These are phyloP conservation scores for Piper longum DNA, from an alignment of 164 flowering plant genomes.

Conservation along the genomic window DNA sequence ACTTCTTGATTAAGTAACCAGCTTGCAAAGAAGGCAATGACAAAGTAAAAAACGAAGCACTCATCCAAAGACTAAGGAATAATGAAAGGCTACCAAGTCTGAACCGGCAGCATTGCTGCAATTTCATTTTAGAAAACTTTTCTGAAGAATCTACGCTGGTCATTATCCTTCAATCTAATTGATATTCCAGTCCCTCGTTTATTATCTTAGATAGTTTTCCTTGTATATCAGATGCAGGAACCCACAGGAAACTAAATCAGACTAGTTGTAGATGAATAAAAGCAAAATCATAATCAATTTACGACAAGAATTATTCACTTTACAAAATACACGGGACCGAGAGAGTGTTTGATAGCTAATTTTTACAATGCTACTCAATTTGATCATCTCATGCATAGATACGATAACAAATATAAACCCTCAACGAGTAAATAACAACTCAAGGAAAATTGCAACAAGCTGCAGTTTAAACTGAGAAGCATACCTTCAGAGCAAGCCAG, in stretches of 20 bases:
- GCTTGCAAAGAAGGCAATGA: neutral
- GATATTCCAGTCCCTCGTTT: too few relatives aligned
- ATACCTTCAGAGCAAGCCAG: slow-evolving; percentile 88
- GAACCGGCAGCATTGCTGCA: too few relatives aligned
- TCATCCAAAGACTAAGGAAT: too few relatives aligned
- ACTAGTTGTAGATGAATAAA: too few relatives aligned
- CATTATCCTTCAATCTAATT: too few relatives aligned
- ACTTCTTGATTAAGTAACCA: too few relatives aligned
- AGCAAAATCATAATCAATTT: neutral
- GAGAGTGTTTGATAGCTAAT: neutral
- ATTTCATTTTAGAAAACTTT: too few relatives aligned
- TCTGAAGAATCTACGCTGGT: neutral
- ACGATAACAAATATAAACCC: neutral
- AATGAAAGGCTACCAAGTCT: too few relatives aligned
- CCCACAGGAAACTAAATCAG: too few relatives aligned
- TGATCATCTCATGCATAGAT: neutral
- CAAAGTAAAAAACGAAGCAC: neutral
- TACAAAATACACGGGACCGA: neutral
- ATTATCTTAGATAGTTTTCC: too few relatives aligned
- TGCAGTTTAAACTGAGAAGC: neutral
- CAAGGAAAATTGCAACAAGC: neutral
- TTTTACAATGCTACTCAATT: neutral
- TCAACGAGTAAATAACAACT: too few relatives aligned
- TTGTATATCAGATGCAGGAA: too few relatives aligned
- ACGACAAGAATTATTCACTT: neutral